Evolutionary conservation across 202 grass and related monocot genomes (phyloP), one percentile per base, ranked within the genome.

Genomic region (Tripidium arundinaceum): DNA sequence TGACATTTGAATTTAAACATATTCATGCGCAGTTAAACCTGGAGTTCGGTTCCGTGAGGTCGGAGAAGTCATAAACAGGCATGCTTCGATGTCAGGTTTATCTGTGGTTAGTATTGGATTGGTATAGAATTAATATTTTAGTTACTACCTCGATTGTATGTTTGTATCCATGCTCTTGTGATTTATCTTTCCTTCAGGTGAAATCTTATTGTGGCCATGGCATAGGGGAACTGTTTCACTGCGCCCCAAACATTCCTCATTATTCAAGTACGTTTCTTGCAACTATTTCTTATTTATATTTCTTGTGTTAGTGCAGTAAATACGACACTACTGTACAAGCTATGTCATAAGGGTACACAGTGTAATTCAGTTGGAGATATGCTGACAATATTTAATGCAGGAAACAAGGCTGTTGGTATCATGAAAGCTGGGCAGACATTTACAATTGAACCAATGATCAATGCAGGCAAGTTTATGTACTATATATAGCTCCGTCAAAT

Each of bases 341-440:
- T 83, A 14, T 58, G 15, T 64, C 36, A 7, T 24, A 79, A 54
- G 72, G 67, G 24, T 67, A 41, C 18, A 37, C 43, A 61, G 49
- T 67, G 29, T 37, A 14, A 82, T 42, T 42, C 27, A 83, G 45
- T 33, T 46, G 22, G 18, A 42, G 16, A 7, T 81, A 34, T 83
- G 60, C 29, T 84, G 78, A 18, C n/a, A 31, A 84, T 72, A 76
- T 67, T 49, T 78, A 78, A 78, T 58, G 61, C 79, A 99, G 96
- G 88, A 81, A 99, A 99, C 86, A 99, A 99, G 90, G 92, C 96
- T 62, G 96, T 99, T 79, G 92, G 96, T 83, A 88, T 96, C 77
- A 99, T 99, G 96, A 99, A 99, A 90, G 72, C 96, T 70, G 96
- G 96, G n/a, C 96, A 99, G 67, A 93, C 86, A 76, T 99, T 99